Percentiles rank a stretch among this genome's conserved stretches.
Conservation (phyloP, 169 alveolate species). For the Theileria annulata region DNA sequence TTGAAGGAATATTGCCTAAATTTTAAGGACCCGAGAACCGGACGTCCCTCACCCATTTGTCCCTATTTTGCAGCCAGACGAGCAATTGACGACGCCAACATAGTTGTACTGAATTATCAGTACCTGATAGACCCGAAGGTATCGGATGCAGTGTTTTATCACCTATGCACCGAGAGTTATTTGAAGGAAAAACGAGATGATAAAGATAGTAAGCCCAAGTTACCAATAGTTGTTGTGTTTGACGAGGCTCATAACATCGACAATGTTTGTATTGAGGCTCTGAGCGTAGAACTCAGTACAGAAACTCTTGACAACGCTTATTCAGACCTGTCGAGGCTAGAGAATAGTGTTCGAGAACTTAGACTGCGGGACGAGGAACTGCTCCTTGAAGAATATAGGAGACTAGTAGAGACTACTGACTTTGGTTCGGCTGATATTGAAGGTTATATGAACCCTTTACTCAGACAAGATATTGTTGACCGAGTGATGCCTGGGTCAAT, state of each 20-base stretch:
- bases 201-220: constrained; percentile 56
- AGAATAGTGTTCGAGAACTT: constrained; percentile 70
- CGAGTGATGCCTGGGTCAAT: constrained; percentile 90
- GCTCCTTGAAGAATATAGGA: constrained; percentile 49
- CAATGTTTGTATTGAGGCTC: constrained; percentile 96
- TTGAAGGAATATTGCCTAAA: constrained; percentile 81
- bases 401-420: constrained; percentile 30
- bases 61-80: constrained; percentile 95
- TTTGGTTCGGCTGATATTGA: constrained; percentile 44
- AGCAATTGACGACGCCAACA: constrained; percentile 88
- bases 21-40: constrained; percentile 71
- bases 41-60: constrained; percentile 78
- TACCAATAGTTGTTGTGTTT: constrained; percentile 91
- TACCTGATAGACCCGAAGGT: constrained; percentile 95
- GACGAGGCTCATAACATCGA: constrained; percentile 99
- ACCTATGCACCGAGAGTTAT: constrained; percentile 39
- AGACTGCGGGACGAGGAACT: constrained; percentile 43
- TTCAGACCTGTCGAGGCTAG: constrained; percentile 76
- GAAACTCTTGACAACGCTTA: constrained; percentile 84
- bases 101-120: constrained; percentile 94
- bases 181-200: constrained; percentile 23
- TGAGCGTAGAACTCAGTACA: constrained; percentile 88
- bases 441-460: constrained; percentile 79
- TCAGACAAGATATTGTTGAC: constrained; percentile 74
- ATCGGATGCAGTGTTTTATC: constrained; percentile 76